phyloP scores from a whole-genome alignment of 495 filamentous ascomycete genomes.

The Neurospora sp. region DNA sequence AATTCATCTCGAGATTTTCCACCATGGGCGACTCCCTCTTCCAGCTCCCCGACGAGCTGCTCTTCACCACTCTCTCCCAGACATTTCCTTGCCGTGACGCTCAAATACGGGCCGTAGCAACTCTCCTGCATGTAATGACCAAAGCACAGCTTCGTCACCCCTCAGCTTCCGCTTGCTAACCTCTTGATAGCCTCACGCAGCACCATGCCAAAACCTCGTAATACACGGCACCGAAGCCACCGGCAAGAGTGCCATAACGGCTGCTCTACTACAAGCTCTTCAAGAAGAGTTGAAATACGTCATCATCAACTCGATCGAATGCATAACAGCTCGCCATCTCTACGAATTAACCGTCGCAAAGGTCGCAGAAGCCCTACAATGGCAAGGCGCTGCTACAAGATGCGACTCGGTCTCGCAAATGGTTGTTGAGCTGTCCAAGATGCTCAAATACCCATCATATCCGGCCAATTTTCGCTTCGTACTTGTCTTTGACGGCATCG shows the following conservation, averaged over 20 bases:
- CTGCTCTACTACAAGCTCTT: constrained; percentile 42
- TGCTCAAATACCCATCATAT: constrained; percentile 39
- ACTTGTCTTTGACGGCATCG: constrained; percentile 84
- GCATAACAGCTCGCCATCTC: constrained; percentile 81
- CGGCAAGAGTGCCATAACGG: constrained; percentile 69
- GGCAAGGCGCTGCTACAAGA: constrained; percentile 34
- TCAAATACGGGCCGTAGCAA: constrained; percentile 53
- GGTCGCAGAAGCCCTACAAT: constrained; percentile 42
- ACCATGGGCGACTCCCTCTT: constrained; percentile 22
- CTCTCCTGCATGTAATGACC: constrained; percentile 46
- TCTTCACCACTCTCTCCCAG: constrained; percentile 39
- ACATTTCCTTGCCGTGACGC: constrained; percentile 51
- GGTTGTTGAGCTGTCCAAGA: constrained; percentile 52
- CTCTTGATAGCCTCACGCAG: constrained; percentile 26
- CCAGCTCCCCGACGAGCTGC: constrained; percentile 41
- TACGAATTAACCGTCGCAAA: constrained; percentile 54
- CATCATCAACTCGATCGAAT: constrained; percentile 71
- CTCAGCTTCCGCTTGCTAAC: not conserved
- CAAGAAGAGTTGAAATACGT: constrained; percentile 35
- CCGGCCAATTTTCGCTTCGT: constrained; percentile 46
- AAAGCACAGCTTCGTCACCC: not conserved
- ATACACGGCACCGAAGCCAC: constrained; percentile 86
- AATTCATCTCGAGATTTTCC: not conserved
- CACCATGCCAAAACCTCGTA: constrained; percentile 50
- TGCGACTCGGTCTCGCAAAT: constrained; percentile 74